Conservation (phyloP, 306 rosid species). For the Glycine latifolia region DNA sequence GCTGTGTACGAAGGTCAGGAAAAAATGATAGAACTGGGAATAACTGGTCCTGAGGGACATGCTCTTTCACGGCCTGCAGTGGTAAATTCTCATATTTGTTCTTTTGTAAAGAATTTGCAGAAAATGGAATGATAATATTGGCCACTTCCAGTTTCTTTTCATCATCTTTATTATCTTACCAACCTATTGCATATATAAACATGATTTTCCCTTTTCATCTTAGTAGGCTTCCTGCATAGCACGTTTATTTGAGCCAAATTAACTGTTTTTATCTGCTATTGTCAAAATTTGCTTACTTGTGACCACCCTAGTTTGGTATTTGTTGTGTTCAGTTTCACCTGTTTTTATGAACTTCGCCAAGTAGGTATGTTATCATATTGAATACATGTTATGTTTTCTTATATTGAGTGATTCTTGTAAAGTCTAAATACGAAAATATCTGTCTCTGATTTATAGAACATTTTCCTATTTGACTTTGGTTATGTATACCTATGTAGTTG, state of each 20-base stretch:
- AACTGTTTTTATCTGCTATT: slow-evolving; percentile 26
- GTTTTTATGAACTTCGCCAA: slow-evolving; percentile 14
- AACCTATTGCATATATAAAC: background rate
- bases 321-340: slow-evolving; percentile 7
- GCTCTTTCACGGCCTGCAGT: slow-evolving; percentile 91
- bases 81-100: slow-evolving; percentile 55
- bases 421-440: slow-evolving; percentile 6
- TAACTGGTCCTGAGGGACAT: slow-evolving; percentile 97
- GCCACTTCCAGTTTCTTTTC: slow-evolving; percentile 17
- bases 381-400: slow-evolving; percentile 5
- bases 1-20: slow-evolving; percentile 89
- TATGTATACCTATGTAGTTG: slow-evolving; percentile 56
- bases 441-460: slow-evolving; percentile 1
- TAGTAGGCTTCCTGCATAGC: background rate
- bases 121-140: slow-evolving; percentile 21
- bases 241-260: slow-evolving; percentile 5
- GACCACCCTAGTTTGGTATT: slow-evolving; percentile 18
- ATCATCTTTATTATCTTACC: background rate
- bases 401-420: slow-evolving; percentile 30
- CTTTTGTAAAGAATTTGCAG: slow-evolving; percentile 5
- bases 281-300: background rate
- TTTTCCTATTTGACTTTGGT: slow-evolving; percentile 46
- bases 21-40: slow-evolving; percentile 92
- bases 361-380: slow-evolving; percentile 26
- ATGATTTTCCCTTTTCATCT: slow-evolving; percentile 19